These are phyloP conservation scores for Boletus albobrunnescens DNA, from an alignment of 1,284 basidiomycete genomes.

Conservation along the genomic window DNA sequence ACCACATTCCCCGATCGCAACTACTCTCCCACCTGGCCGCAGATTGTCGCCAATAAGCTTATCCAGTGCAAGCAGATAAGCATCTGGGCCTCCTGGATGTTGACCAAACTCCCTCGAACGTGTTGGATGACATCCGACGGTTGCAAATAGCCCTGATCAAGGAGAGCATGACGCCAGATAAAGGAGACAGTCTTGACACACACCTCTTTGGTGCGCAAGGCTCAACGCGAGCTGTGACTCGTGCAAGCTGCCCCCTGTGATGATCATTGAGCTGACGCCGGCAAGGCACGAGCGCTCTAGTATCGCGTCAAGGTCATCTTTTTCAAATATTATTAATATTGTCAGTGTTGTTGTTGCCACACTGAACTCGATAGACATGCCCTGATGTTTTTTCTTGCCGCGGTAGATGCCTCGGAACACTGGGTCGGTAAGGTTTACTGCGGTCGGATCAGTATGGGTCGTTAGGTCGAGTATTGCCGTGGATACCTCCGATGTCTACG, in stretches of 20 bases:
- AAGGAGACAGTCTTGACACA: conserved; percentile 13
- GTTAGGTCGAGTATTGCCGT: background rate
- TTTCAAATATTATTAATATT: conserved; percentile 5
- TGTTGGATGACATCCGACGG: conserved; percentile 85
- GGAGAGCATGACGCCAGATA: background rate
- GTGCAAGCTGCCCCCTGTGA: conserved; percentile 74
- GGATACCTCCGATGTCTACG: conserved; percentile 45
- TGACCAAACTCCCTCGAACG: conserved; percentile 74
- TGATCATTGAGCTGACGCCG: conserved; percentile 74
- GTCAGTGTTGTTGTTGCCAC: background rate
- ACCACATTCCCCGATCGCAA: conserved; percentile 86
- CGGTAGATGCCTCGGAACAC: conserved; percentile 56
- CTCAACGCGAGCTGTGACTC: conserved; percentile 64
- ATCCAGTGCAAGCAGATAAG: conserved; percentile 63
- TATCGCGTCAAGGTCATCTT: conserved; percentile 67
- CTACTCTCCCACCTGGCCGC: conserved; percentile 54
- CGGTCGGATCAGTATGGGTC: background rate
- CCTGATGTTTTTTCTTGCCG: conserved; percentile 52
- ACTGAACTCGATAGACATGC: conserved; percentile 34
- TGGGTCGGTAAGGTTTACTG: conserved; percentile 62
- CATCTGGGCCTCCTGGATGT: conserved; percentile 55
- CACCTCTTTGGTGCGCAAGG: conserved; percentile 59
- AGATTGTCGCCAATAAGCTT: conserved; percentile 54
- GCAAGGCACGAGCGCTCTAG: conserved; percentile 58
- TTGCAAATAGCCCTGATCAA: conserved; percentile 63